Conservation (phyloP, 495 filamentous ascomycete species). For the Parmelia sp. region DNA sequence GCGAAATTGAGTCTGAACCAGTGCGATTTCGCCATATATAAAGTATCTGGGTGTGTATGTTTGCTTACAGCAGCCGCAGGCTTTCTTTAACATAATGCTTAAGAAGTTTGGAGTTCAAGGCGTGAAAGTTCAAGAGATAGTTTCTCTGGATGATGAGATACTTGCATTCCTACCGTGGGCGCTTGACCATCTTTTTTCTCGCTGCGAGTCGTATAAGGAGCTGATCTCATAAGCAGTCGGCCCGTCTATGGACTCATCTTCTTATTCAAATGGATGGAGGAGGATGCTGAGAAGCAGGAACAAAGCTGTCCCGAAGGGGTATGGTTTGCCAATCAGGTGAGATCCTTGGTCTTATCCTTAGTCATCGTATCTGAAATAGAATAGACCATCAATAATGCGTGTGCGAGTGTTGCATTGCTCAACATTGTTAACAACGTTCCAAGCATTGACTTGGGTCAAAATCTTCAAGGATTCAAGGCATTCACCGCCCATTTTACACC, state of each 20-base stretch:
- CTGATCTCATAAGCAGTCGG: constrained; percentile 38
- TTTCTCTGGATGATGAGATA: constrained; percentile 61
- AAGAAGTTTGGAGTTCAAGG: constrained; percentile 66
- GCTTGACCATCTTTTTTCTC: not conserved
- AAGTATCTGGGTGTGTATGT: constrained; percentile 9
- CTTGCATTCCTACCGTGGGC: constrained; percentile 59
- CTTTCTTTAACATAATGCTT: constrained; percentile 79
- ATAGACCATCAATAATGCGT: constrained; percentile 73
- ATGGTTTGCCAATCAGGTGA: constrained; percentile 93
- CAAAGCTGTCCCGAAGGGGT: constrained; percentile 58
- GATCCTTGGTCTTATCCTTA: not conserved
- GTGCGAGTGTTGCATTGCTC: constrained; percentile 79
- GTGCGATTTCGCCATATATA: constrained; percentile 40
- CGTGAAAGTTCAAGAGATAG: constrained; percentile 73
- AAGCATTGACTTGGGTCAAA: constrained; percentile 55
- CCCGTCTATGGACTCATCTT: constrained; percentile 81
- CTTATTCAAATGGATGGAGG: constrained; percentile 63
- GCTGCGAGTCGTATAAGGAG: not conserved
- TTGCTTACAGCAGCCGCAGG: constrained; percentile 39
- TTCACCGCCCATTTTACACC: constrained; percentile 63
- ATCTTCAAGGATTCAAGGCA: constrained; percentile 62
- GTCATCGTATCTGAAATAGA: not conserved
- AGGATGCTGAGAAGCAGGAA: constrained; percentile 52
- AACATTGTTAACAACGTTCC: constrained; percentile 86
- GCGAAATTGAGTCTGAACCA: constrained; percentile 87